Evolutionary conservation across 2,329 filamentous ascomycete species (phyloP).

Genomic region (Pezizomycotina sp.): DNA sequence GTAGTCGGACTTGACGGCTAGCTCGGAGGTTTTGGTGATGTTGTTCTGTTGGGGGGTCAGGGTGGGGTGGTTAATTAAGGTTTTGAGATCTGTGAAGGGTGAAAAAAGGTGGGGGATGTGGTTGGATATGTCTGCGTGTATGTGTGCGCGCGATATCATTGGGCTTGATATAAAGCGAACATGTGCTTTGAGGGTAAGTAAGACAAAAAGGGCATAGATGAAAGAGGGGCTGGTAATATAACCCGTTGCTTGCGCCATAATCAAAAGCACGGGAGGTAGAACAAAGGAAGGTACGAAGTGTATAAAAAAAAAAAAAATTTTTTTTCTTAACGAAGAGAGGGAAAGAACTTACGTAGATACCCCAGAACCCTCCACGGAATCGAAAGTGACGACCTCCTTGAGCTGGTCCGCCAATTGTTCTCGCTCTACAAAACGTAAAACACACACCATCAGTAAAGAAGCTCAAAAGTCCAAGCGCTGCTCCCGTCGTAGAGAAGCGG

Average conservation of each 20-base stretch:
- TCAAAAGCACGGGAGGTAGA: background rate
- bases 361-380: slow-evolving; percentile 98
- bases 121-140: no score
- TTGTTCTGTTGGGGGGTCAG: slow-evolving; percentile 55
- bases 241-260: no score
- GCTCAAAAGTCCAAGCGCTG: background rate
- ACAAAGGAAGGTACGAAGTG: slow-evolving; percentile 4
- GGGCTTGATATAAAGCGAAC: no score
- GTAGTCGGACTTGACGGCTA: slow-evolving; percentile 96
- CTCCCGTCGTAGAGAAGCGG: no score
- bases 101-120: slow-evolving; percentile 1
- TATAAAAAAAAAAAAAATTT: slow-evolving; percentile 11
- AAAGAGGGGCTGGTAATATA: no score
- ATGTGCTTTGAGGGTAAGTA: no score
- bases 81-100: background rate
- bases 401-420: slow-evolving; percentile 89
- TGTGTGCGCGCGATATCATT: no score
- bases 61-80: slow-evolving; percentile 9
- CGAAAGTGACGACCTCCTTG: slow-evolving; percentile 97
- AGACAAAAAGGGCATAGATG: no score
- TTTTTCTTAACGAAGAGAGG: background rate
- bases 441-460: background rate
- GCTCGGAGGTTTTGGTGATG: slow-evolving; percentile 86
- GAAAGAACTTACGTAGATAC: slow-evolving; percentile 66
- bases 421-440: slow-evolving; percentile 48